Evolutionary conservation across 768 basidiomycete genomes (phyloP).

Genomic region (Russula olivacea): DNA sequence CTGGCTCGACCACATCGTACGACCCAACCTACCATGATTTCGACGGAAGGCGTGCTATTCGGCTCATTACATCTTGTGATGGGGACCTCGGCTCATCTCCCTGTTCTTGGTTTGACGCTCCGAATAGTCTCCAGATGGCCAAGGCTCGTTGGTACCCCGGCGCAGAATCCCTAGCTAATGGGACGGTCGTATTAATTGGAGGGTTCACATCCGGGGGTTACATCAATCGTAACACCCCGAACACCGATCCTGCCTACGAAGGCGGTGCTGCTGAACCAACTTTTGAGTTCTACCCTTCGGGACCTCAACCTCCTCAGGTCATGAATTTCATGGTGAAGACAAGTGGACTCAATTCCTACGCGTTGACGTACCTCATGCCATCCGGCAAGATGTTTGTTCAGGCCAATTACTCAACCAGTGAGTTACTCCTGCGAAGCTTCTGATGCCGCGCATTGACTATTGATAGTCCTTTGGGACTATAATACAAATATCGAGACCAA

Average conservation of each 20-base stretch:
- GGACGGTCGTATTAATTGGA: conserved; percentile 73
- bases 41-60: conserved; percentile 74
- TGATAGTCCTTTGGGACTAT: conserved; percentile 47
- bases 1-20: conserved; percentile 39
- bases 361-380: conserved; percentile 65
- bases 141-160: conserved; percentile 71
- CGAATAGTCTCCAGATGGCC: conserved; percentile 57
- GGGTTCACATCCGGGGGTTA: conserved; percentile 75
- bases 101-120: conserved; percentile 73
- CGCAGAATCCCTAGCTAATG: conserved; percentile 68
- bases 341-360: conserved; percentile 73
- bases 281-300: conserved; percentile 74
- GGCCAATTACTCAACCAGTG: conserved; percentile 39
- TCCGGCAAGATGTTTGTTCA: conserved; percentile 68
- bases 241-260: conserved; percentile 52
- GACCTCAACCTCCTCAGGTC: conserved; percentile 39
- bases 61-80: conserved; percentile 73
- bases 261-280: conserved; percentile 76
- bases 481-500: conserved; percentile 36
- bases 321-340: conserved; percentile 67
- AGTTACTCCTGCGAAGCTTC: conserved; percentile 28
- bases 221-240: conserved; percentile 70
- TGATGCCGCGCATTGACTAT: conserved; percentile 15
- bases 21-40: conserved; percentile 70
- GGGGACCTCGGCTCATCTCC: conserved; percentile 39